phyloP scores from a whole-genome alignment of 768 basidiomycete genomes.

The Nidularia sp. region DNA sequence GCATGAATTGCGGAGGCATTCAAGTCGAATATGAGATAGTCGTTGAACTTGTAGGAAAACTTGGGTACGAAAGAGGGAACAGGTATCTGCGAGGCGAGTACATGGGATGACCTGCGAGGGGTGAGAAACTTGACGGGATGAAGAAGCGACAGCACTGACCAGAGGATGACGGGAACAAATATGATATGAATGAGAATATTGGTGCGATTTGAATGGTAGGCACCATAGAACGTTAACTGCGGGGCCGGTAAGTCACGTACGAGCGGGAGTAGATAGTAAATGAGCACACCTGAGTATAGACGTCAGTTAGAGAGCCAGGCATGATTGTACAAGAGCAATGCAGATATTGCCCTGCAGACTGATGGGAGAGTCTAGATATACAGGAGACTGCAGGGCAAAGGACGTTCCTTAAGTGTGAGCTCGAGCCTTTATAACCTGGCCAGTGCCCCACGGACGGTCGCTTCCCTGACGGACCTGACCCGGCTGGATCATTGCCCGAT shows the following conservation, averaged over 20 bases:
- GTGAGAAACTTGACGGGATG: background rate
- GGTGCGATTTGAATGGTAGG: constrained; percentile 80
- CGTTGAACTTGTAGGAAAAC: constrained; percentile 46
- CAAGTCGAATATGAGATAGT: constrained; percentile 66
- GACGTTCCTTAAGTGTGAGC: too few relatives aligned
- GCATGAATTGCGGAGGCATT: constrained; percentile 63
- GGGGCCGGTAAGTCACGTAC: constrained; percentile 5
- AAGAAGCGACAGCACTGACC: constrained; percentile 35
- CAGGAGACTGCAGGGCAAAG: background rate
- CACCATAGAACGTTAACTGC: constrained; percentile 89
- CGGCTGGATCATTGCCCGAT: too few relatives aligned
- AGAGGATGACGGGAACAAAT: constrained; percentile 81
- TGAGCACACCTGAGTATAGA: constrained; percentile 53
- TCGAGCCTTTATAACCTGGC: too few relatives aligned
- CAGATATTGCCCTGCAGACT: background rate
- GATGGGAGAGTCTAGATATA: constrained; percentile 6
- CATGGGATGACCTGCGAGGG: constrained; percentile 52
- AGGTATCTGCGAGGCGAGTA: constrained; percentile 47
- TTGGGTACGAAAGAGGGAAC: constrained; percentile 52
- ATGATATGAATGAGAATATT: constrained; percentile 86
- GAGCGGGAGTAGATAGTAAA: background rate
- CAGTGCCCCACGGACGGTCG: too few relatives aligned
- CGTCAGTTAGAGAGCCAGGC: too few relatives aligned
- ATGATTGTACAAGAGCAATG: too few relatives aligned
- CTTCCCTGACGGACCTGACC: too few relatives aligned